Evolutionary conservation across 2,329 filamentous ascomycete genomes (phyloP), one percentile per base, ranked within the genome.

Genomic region (Gnomoniopsis sp.): DNA sequence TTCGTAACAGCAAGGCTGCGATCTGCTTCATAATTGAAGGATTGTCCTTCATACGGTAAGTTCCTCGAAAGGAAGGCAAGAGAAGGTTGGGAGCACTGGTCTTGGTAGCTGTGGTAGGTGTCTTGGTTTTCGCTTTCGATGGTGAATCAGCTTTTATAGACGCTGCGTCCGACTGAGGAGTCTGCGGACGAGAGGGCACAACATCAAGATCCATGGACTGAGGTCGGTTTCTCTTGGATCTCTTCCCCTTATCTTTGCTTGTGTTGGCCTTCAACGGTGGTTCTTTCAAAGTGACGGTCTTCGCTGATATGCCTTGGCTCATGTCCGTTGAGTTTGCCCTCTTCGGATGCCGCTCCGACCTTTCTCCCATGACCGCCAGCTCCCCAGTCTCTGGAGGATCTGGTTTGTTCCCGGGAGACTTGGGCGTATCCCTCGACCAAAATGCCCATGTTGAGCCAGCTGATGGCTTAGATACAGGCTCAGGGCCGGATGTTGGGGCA

Each of bases 361-460:
- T 70, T 70, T 86, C 76, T 36, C 83, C 76, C 62, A 83, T 77
- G 53, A 88, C 77, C 3, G 85, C 85, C 49, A 88, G 73, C 66
- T 81, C 77, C 23, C 77, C 85, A 64, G 70, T 68, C 66, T 78
- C 82, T 38, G 54, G 68, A 2, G 68, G 36, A 15, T 62, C 41
- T 6, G 60, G 44, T 12, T 67, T 56, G 51, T 74, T 74, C 0
- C 66, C 69, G 3, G 66, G 66, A 11, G 71, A 64, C 8, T 75
- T 69, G 1, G 71, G 65, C 1, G 77, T 72, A 64, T 88, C 85
- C 49, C 80, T 83, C 15, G 87, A 91, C 89, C 89, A 93, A 64
- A 93, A 93, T 0, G 88, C 89, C 90, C 90, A 93, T 0, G 87
- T 89, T 0, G 89, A 88, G 14, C 83, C 83, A 19, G 78, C 76